Evolutionary conservation across 345 rosid genomes (phyloP).

Genomic region (Barbarea vulgaris): DNA sequence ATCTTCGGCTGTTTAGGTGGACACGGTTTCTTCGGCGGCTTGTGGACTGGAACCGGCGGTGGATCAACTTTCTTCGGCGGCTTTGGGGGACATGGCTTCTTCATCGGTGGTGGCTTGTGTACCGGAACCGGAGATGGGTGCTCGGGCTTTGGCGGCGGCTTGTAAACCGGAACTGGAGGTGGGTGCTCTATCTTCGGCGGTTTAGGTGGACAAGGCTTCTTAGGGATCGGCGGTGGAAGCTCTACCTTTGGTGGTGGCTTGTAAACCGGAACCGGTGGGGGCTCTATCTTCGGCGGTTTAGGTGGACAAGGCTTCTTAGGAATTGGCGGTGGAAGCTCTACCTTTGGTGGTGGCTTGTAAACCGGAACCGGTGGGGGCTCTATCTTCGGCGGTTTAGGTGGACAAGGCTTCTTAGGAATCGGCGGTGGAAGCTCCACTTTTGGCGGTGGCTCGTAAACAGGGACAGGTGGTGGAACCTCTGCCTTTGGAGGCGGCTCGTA

Average conservation of each 20-base stretch:
- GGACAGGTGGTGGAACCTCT: constrained; percentile 22
- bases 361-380: constrained; percentile 40
- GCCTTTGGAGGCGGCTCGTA: constrained; percentile 21
- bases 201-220: too few species aligned
- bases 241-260: constrained; percentile 23
- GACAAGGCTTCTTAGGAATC: constrained; percentile 27
- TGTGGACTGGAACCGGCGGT: constrained; percentile 36
- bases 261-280: constrained; percentile 37
- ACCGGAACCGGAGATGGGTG: constrained; percentile 25
- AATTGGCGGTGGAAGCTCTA: constrained; percentile 34
- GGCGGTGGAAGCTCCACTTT: constrained; percentile 38
- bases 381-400: constrained; percentile 22
- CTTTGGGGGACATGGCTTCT: constrained; percentile 22
- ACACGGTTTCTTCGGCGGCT: constrained; percentile 24
- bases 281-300: constrained; percentile 19
- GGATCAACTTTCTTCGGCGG: constrained; percentile 25
- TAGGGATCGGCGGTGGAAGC: constrained; percentile 27
- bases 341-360: constrained; percentile 35
- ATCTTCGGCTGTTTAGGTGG: constrained; percentile 28
- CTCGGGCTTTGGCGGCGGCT: too few species aligned
- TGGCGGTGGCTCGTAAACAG: constrained; percentile 33
- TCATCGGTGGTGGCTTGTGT: constrained; percentile 26
- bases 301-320: constrained; percentile 40
- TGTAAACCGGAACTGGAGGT: constrained; percentile 30
- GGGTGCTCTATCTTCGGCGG: constrained; percentile 31